phyloP scores from a whole-genome alignment of 768 basidiomycete genomes.

The Tephrocybe sp. region DNA sequence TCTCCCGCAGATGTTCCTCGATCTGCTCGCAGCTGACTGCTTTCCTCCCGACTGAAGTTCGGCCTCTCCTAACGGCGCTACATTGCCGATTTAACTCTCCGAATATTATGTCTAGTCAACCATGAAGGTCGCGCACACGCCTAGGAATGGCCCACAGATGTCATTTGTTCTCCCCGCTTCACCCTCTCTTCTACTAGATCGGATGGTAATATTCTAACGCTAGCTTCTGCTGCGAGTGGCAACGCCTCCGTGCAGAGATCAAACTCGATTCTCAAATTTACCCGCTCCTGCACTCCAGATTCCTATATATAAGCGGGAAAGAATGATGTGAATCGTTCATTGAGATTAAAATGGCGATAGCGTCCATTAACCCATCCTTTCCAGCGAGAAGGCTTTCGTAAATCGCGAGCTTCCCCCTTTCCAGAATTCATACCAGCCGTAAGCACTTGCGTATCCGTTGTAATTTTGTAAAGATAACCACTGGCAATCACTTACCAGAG shows the following conservation, averaged over 20 bases:
- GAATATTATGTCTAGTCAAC: slow-evolving; percentile 6
- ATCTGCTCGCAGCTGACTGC: neutral
- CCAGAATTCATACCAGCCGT: slow-evolving; percentile 6
- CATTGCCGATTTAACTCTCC: neutral
- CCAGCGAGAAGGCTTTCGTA: neutral
- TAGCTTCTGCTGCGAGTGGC: too few relatives aligned
- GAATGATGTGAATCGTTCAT: neutral
- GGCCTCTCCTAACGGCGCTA: neutral
- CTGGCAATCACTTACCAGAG: neutral
- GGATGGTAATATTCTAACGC: neutral
- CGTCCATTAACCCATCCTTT: neutral
- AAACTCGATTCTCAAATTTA: neutral
- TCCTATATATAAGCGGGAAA: neutral
- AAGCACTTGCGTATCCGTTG: neutral
- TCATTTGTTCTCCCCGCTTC: slow-evolving; percentile 3
- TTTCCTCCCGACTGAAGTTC: neutral
- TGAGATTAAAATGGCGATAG: neutral
- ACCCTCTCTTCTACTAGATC: neutral
- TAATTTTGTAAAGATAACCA: neutral
- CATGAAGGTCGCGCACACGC: neutral
- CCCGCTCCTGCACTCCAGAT: neutral
- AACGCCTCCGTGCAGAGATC: neutral
- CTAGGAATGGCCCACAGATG: neutral
- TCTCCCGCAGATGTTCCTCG: neutral
- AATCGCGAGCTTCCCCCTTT: neutral